These are phyloP conservation scores for Myriosclerotinia curreyana DNA, from an alignment of 2,329 filamentous ascomycete species.

Conservation along the genomic window DNA sequence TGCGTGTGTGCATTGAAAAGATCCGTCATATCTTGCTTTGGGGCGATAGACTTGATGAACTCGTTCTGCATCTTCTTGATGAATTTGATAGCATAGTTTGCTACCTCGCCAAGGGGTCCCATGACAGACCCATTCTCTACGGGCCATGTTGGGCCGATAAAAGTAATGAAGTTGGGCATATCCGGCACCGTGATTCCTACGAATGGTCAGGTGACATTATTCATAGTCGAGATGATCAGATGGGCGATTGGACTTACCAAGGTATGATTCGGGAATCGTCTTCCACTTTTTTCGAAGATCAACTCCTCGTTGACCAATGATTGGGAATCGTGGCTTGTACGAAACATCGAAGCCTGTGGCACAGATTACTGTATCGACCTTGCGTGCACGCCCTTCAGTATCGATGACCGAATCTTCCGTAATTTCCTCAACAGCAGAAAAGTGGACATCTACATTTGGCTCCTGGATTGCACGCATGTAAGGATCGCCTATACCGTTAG, in stretches of 20 bases:
- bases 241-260: constrained; percentile 22
- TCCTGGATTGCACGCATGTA: constrained; percentile 51
- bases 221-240: background rate
- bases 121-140: constrained; percentile 34
- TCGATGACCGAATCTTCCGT: constrained; percentile 47
- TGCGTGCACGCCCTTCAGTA: constrained; percentile 38
- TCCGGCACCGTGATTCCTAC: constrained; percentile 32
- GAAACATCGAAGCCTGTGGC: constrained; percentile 41
- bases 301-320: constrained; percentile 32
- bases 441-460: constrained; percentile 50
- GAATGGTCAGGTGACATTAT: constrained; percentile 21
- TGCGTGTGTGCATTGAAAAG: constrained; percentile 51
- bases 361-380: constrained; percentile 42
- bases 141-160: constrained; percentile 35
- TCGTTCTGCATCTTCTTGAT: constrained; percentile 45
- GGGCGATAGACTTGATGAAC: constrained; percentile 47
- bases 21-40: constrained; percentile 47
- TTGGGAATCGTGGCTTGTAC: constrained; percentile 33
- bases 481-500: constrained; percentile 44
- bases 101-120: constrained; percentile 27
- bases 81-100: constrained; percentile 32
- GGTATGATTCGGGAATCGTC: constrained; percentile 31
- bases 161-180: constrained; percentile 35
- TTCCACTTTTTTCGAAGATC: constrained; percentile 38
- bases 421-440: constrained; percentile 46